Evolutionary conservation across 371 early-diverging fungal species (phyloP), one percentile per base, ranked within the genome.

Genomic region (Syncephalastrum racemosum): DNA sequence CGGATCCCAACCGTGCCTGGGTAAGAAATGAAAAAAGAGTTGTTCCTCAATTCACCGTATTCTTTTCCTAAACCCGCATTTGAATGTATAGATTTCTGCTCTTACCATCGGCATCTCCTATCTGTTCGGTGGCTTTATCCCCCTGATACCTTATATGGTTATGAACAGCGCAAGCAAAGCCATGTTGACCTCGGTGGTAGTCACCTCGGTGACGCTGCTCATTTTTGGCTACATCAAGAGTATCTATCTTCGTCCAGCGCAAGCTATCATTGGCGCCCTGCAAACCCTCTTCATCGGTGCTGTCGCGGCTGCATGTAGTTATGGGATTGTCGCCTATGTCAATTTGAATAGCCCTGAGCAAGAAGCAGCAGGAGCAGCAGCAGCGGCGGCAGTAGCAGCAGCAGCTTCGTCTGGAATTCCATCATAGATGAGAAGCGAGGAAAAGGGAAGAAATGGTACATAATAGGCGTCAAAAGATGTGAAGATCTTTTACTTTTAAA

Each of bases 201-300:
- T 84, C 14, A 88, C 90, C 0, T 64, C 81, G 4, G 27, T 83
- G 4, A 82, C 85, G n/a, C 58, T 90, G 8, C 66, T 88, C 57
- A 52, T 80, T n/a, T 90, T 90, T 60, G 90, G 90, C 4, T 83
- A 80, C 53, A 57, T 81, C 36, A 88, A 88, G 63, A 79, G 86
- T n/a, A 67, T 66, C 10, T 71, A 82, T 20, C 58, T 88, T 3
- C 74, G 85, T 8, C 78, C 82, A 15, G 58, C 61, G 19, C 73
- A 71, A 41, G 78, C 82, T 1, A 16, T 78, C 18, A 64, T 70
- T 19, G 75, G 77, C 47, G 81, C 84, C 24, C 51, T 86, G 3
- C 85, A 86, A 48, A 88, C 85, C 42, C 56, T 83, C 19, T 56
- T 79, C 25, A 80, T 87, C 42, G 90, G 90, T 15, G 82, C 84